These are phyloP conservation scores for Coemansia sp. DNA, from an alignment of 192 early-diverging fungal genomes.

Conservation along the genomic window DNA sequence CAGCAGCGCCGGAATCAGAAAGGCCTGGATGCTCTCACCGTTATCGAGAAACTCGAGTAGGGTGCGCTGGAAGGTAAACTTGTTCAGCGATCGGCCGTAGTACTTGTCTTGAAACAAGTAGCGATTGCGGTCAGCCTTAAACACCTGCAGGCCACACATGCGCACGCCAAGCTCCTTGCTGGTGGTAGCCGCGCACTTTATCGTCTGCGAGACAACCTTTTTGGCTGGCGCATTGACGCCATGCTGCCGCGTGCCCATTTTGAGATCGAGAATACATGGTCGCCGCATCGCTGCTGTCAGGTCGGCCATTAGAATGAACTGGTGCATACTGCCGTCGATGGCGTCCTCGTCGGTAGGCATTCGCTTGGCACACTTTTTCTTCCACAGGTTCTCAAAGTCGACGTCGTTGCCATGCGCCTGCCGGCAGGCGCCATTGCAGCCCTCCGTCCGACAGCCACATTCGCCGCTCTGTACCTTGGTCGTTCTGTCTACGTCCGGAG, in stretches of 20 bases:
- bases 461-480: background rate
- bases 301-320: conserved; percentile 94
- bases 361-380: conserved; percentile 50
- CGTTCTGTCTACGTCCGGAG: background rate
- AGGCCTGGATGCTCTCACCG: conserved; percentile 66
- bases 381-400: conserved; percentile 43
- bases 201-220: conserved; percentile 83
- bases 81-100: conserved; percentile 81
- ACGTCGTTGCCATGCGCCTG: conserved; percentile 7
- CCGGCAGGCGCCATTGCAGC: background rate
- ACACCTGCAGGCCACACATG: conserved; percentile 98
- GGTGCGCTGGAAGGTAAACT: conserved; percentile 71
- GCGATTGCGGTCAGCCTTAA: conserved; percentile 65
- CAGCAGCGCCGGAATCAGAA: conserved; percentile 80
- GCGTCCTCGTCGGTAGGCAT: conserved; percentile 45
- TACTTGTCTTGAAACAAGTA: conserved; percentile 95
- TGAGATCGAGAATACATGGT: conserved; percentile 96
- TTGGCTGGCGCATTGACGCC: conserved; percentile 80
- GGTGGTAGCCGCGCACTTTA: conserved; percentile 91
- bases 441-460: background rate
- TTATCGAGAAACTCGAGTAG: conserved; percentile 85
- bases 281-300: conserved; percentile 82
- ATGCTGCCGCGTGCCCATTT: conserved; percentile 98
- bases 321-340: conserved; percentile 54
- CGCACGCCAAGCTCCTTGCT: conserved; percentile 89